A percentile compares a stretch with the other conserved stretches of the same genome.
Conservation (phyloP, 331 rosid species). For the Arachis monticola region DNA sequence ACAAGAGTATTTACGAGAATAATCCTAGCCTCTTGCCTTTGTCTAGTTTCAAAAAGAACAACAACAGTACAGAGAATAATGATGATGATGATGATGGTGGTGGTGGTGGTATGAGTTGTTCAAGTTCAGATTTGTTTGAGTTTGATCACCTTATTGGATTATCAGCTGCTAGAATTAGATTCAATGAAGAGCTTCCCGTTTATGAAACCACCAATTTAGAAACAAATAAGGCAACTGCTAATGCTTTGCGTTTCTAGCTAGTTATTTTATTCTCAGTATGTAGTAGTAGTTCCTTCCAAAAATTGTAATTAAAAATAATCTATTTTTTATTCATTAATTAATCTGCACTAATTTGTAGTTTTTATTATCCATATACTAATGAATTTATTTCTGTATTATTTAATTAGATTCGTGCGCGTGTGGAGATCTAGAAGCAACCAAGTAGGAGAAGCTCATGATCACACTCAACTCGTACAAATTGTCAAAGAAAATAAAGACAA, state of each 20-base stretch:
- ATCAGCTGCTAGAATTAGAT: slow-evolving; percentile 41
- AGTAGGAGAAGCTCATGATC: slow-evolving; percentile 38
- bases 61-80: too few species aligned
- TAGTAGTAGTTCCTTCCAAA: neutral
- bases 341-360: neutral
- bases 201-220: slow-evolving; percentile 66
- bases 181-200: slow-evolving; percentile 70
- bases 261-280: neutral
- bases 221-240: slow-evolving; percentile 66
- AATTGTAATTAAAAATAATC: slow-evolving; percentile 33
- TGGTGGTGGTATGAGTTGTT: slow-evolving; percentile 55
- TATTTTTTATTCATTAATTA: neutral
- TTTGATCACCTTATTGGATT: slow-evolving; percentile 61
- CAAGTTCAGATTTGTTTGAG: slow-evolving; percentile 75
- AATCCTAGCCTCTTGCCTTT: slow-evolving; percentile 54
- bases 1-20: slow-evolving; percentile 44
- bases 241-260: slow-evolving; percentile 45
- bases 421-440: too few species aligned
- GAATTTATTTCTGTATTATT: neutral
- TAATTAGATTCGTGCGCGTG: neutral
- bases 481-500: slow-evolving; percentile 47
- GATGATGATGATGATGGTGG: slow-evolving; percentile 46
- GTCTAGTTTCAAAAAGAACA: slow-evolving; percentile 40
- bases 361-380: slow-evolving; percentile 4
- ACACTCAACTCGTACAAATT: slow-evolving; percentile 33